Percentiles rank a stretch among this genome's conserved stretches.
These are phyloP conservation scores for Maudiozyma turicensis DNA, from an alignment of 805 yeast genomes.

Conservation along the genomic window DNA sequence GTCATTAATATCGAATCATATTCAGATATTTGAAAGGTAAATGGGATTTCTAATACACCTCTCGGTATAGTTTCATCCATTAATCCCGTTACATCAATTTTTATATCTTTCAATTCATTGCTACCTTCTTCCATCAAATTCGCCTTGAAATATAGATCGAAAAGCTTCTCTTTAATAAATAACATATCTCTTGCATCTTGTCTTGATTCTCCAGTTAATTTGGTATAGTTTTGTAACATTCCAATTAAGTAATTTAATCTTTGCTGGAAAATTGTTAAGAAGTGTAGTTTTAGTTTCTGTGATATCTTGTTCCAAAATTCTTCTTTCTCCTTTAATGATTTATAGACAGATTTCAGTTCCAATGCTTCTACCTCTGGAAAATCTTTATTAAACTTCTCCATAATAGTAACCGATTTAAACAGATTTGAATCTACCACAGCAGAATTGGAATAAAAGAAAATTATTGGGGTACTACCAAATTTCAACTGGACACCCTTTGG, in stretches of 20 bases:
- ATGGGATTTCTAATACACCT: conserved; percentile 20
- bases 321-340: conserved; percentile 22
- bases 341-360: conserved; percentile 28
- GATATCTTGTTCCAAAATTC: conserved; percentile 25
- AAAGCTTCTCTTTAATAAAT: conserved; percentile 16
- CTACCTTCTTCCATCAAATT: conserved; percentile 22
- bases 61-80: conserved; percentile 3
- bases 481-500: not conserved
- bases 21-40: conserved; percentile 5
- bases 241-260: conserved; percentile 12
- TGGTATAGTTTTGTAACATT: conserved; percentile 3
- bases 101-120: conserved; percentile 11
- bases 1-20: conserved; percentile 6
- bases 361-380: conserved; percentile 22
- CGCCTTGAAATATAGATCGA: conserved; percentile 21
- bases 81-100: conserved; percentile 7
- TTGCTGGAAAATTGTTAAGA: conserved; percentile 21
- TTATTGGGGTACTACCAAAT: conserved; percentile 11
- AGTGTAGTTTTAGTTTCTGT: conserved; percentile 13
- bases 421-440: conserved; percentile 24
- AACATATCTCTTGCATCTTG: conserved; percentile 8
- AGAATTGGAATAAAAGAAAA: conserved; percentile 24
- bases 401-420: conserved; percentile 24
- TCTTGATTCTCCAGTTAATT: not conserved
- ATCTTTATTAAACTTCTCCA: conserved; percentile 27